Evolutionary conservation across 1,284 basidiomycete species (phyloP).

Genomic region (Ustilago crameri): DNA sequence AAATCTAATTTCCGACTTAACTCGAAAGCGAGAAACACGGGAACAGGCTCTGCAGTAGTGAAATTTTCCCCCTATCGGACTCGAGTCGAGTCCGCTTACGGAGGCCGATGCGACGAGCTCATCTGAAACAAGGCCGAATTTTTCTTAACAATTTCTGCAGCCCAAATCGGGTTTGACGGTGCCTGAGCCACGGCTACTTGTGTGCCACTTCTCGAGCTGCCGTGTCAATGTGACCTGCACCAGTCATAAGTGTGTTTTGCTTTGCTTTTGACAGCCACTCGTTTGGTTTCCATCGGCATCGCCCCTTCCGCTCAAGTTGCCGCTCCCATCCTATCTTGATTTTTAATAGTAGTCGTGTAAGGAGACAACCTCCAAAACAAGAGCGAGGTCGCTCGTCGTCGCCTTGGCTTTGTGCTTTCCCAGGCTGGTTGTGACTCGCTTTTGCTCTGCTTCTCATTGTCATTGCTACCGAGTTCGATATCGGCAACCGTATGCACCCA

Average conservation of each 20-base stretch:
- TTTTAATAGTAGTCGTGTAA: background rate
- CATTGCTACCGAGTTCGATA: background rate
- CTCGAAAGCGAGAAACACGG: background rate
- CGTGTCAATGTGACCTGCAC: background rate
- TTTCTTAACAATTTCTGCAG: background rate
- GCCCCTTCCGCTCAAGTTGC: conserved; percentile 1
- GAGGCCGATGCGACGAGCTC: background rate
- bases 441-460: background rate
- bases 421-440: no score
- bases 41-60: background rate
- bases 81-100: background rate
- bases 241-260: no score
- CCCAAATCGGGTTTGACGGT: conserved; percentile 28
- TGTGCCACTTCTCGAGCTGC: background rate
- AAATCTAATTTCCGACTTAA: conserved; percentile 7
- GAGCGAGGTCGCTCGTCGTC: background rate
- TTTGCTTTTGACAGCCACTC: no score
- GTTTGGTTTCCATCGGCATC: background rate
- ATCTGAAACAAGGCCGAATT: no score
- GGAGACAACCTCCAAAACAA: background rate
- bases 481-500: no score
- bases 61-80: no score
- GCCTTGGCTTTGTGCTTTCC: background rate
- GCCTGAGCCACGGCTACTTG: conserved; percentile 7
- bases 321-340: background rate